Base-by-base conservation (phyloP, 257 asterid genomes). In the Nicotiana tomentosiformis region DNA sequence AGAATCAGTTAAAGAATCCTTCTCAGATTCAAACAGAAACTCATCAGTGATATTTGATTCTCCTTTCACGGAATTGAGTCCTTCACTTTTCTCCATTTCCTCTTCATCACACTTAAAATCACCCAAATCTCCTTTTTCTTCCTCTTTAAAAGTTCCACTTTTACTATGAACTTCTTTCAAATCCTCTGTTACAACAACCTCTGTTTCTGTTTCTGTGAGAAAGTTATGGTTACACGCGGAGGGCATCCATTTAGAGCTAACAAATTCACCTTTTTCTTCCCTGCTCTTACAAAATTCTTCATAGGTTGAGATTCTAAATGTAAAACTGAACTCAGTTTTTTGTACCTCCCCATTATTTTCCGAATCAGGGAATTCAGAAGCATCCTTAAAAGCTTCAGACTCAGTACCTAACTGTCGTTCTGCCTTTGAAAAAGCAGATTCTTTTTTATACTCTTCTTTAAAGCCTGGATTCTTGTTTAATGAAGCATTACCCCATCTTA, bases 261-360 rank as follows among this genome's bases (percentile, higher is more conserved):
- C 39, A 78, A 58, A 39, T 43, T 81, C 77, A 53, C 85, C 86
- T 49, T 66, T 77, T 53, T 69, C 89, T 83, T 78, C 64, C 51
- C 82, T 83, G 82, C 67, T 85, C 84, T 62, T 84, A 80, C 88
- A 81, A 61, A 93, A 93, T 78, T 96, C 96, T 60, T 93, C 95
- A 81, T 85, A 94, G 0, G 89, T 86, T 30, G 94, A 97, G 76
- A 93, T 93, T 85, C 86, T 90, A 85, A 95, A 95, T 37, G 82
- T 85, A 80, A 95, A 85, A 82, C 77, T 77, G 0, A 51, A 76
- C 10, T 86, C 95, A 17, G 79, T 18, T 74, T 88, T 81, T 66
- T 88, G 84, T 23, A 69, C 90, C 76, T 68, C 91, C 1, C 0
- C 85, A 7, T 72, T 88, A 23, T 74, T 84, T 62, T 86, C 89